phyloP scores from a whole-genome alignment of 2,329 filamentous ascomycete genomes.

The Pestalotiopsis fici region DNA sequence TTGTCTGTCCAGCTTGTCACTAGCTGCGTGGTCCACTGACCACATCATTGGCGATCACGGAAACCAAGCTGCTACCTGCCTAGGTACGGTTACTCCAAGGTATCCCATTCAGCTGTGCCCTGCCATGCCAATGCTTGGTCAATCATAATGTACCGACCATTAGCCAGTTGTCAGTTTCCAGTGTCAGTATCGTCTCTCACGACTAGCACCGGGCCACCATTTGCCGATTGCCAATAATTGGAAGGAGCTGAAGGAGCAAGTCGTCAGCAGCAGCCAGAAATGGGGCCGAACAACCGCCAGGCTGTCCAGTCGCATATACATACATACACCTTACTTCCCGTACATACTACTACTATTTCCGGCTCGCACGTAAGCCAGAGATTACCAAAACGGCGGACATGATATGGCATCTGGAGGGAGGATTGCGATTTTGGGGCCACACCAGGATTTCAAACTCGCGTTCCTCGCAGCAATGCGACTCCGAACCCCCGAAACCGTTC shows the following conservation, averaged over 20 bases:
- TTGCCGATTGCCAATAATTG: not conserved
- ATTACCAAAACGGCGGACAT: not conserved
- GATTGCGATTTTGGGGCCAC: not conserved
- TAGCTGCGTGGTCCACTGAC: not conserved
- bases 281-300: not conserved
- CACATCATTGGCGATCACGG: not conserved
- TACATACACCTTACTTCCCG: not conserved
- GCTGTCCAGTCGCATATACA: not conserved
- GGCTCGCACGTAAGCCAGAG: not conserved
- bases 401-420: not conserved
- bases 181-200: not conserved
- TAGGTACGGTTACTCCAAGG: not conserved
- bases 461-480: not conserved
- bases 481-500: not conserved
- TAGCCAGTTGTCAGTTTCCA: not conserved
- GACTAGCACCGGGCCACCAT: not conserved
- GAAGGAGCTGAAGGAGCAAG: slow-evolving; percentile 1
- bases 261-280: not conserved
- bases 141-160: not conserved
- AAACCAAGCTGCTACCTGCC: not conserved
- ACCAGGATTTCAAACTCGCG: not conserved
- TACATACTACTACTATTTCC: not conserved
- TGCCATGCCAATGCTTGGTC: not conserved
- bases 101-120: not conserved
- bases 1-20: not conserved